Percentiles rank a stretch among this genome's conserved stretches.
Conservation (phyloP, 2,329 filamentous ascomycete species). For the Xylogone sp. region DNA sequence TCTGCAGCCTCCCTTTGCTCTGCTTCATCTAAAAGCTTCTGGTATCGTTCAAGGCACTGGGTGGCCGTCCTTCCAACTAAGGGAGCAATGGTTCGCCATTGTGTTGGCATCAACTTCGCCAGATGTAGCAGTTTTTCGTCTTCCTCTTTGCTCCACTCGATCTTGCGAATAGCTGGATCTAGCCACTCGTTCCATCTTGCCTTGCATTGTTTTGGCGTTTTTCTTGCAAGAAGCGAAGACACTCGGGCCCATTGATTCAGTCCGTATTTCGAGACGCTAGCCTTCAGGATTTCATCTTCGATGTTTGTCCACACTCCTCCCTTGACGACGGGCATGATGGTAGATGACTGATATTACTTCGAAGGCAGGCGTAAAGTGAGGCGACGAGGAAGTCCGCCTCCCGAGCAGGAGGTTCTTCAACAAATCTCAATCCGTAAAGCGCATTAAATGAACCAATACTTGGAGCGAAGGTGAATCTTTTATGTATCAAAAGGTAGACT, state of each 20-base stretch:
- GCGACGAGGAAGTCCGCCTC: background rate
- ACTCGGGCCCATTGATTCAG: conserved; percentile 98
- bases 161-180: conserved; percentile 95
- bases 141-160: conserved; percentile 98
- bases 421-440: background rate
- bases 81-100: conserved; percentile 97
- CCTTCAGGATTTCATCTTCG: conserved; percentile 96
- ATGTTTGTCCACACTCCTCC: conserved; percentile 74
- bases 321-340: conserved; percentile 67
- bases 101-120: conserved; percentile 97
- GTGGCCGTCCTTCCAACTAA: conserved; percentile 95
- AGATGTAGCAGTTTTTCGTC: conserved; percentile 96
- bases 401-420: background rate
- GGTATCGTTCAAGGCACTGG: conserved; percentile 94
- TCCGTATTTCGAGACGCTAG: conserved; percentile 89
- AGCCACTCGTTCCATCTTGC: conserved; percentile 98
- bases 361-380: background rate
- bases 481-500: background rate
- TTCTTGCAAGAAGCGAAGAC: conserved; percentile 92
- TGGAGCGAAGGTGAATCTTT: background rate
- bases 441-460: background rate
- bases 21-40: conserved; percentile 92
- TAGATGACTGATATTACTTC: conserved; percentile 3
- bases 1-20: conserved; percentile 82
- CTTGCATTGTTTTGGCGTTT: conserved; percentile 99